Evolutionary conservation across 176 grass and related monocot species (phyloP), one percentile per base, ranked within the genome.

Genomic region (Rhynchospora breviuscula): DNA sequence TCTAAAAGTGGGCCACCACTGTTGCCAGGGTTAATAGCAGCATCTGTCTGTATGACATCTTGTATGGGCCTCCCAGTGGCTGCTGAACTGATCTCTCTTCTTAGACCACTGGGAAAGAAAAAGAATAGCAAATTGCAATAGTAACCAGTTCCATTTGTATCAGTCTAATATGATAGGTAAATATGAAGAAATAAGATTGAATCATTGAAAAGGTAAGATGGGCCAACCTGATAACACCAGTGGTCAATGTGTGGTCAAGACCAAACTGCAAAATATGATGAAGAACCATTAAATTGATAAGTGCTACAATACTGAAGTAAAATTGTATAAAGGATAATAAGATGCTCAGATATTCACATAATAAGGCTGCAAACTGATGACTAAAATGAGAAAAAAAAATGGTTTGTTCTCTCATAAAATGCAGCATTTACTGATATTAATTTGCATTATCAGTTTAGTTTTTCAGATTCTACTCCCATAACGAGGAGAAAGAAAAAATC

Each of bases 31-130:
- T 99, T 99, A 84, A 99, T 95, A 33, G 96, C 96, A 74, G 93
- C 96, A 85, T 99, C 93, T 63, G 96, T 99, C 84, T 99, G 96
- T 87, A 99, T 99, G 25, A 99, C 96, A 85, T 99, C 96, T 82
- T 99, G 96, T 91, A 99, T 99, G 87, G 96, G 96, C n/a, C 96
- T 89, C 76, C 96, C 96, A 10, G 96, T 95, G 83, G 96, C 96
- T 73, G 96, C 96, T 75, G 96, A 99, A 88, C 93, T 99, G 81
- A 99, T 99, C 88, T 99, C 96, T 91, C 96, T 91, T 31, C 93
- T 91, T 76, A 99, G 25, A 67, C 96, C 96, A 90, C 96, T 99
- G 49, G 0, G n/a, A 17, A 68, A 46, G 35, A 64, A 26, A 67
- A 33, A 82, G 17, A 52, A 31, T 1, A 79, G 63, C 0, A 88